Conservation (phyloP, 176 grass and related monocot genomes). For the Paspalum notatum region DNA sequence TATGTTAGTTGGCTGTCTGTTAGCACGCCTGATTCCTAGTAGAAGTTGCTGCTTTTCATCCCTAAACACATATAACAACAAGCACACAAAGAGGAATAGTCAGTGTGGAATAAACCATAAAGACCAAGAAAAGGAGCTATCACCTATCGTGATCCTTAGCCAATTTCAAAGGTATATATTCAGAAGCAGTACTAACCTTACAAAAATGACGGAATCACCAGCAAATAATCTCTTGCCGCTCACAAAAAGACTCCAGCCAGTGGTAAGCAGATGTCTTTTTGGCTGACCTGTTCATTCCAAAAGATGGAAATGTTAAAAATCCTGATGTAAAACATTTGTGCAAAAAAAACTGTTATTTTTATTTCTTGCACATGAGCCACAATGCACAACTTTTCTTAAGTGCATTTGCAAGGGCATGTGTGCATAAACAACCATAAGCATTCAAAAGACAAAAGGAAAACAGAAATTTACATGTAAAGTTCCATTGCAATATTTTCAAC, state of each 20-base stretch:
- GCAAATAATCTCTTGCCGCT: slow-evolving; percentile 72
- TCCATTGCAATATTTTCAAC: not conserved
- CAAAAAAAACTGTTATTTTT: not conserved
- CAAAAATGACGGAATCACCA: slow-evolving; percentile 74
- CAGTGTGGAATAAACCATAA: slow-evolving; percentile 4
- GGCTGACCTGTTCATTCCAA: slow-evolving; percentile 56
- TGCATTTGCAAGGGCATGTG: not conserved
- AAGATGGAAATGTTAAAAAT: slow-evolving; percentile 14
- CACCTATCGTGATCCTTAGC: not conserved
- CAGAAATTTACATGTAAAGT: not conserved
- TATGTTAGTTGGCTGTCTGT: slow-evolving; percentile 67
- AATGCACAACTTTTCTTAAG: not conserved
- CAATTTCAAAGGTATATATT: slow-evolving; percentile 12
- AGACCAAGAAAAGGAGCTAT: not conserved
- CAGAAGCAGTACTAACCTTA: slow-evolving; percentile 44
- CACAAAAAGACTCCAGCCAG: slow-evolving; percentile 83
- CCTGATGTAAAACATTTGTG: not conserved
- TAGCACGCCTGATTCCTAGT: slow-evolving; percentile 80
- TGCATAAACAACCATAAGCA: not conserved
- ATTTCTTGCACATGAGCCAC: not conserved
- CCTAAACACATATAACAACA: slow-evolving; percentile 44
- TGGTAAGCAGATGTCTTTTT: slow-evolving; percentile 73
- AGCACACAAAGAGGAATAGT: slow-evolving; percentile 15
- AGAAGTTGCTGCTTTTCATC: slow-evolving; percentile 79
- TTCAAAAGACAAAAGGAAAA: not conserved